Evolutionary conservation across 2,329 filamentous ascomycete species (phyloP).

Genomic region (Fusarium duplospermum): DNA sequence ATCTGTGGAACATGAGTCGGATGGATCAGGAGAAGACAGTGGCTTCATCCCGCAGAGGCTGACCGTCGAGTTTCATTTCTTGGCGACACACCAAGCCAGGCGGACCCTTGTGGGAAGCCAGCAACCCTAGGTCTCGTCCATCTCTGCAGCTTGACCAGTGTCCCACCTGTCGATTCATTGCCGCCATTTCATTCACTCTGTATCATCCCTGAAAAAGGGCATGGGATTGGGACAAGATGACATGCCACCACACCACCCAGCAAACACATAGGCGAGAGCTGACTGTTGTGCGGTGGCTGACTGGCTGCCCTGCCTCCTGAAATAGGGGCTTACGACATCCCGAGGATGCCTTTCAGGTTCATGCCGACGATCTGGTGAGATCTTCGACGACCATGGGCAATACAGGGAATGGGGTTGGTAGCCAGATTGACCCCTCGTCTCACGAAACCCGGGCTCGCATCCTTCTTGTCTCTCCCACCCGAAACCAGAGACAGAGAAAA

Average conservation of each 20-base stretch:
- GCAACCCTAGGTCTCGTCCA: slow-evolving; percentile 6
- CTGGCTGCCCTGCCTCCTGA: slow-evolving; percentile 14
- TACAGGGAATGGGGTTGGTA: slow-evolving; percentile 12
- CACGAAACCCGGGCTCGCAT: slow-evolving; percentile 7
- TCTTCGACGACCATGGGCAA: slow-evolving; percentile 23
- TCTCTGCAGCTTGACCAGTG: slow-evolving; percentile 13
- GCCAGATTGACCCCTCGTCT: slow-evolving; percentile 16
- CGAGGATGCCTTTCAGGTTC: slow-evolving; percentile 20
- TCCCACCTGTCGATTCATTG: slow-evolving; percentile 34
- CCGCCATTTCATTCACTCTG: slow-evolving; percentile 24
- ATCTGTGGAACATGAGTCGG: slow-evolving; percentile 35
- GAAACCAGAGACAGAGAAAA: slow-evolving; percentile 17
- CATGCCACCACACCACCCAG: slow-evolving; percentile 15
- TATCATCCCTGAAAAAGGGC: slow-evolving; percentile 22
- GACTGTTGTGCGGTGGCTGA: slow-evolving; percentile 8
- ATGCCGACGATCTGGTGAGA: slow-evolving; percentile 33
- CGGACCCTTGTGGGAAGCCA: slow-evolving; percentile 11
- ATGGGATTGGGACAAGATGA: slow-evolving; percentile 14
- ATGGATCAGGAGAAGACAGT: slow-evolving; percentile 28
- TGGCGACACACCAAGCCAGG: slow-evolving; percentile 8
- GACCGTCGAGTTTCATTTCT: slow-evolving; percentile 27
- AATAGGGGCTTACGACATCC: slow-evolving; percentile 35
- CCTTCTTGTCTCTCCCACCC: slow-evolving; percentile 16
- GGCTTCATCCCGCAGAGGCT: slow-evolving; percentile 22
- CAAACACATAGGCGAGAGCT: slow-evolving; percentile 20